phyloP scores from a whole-genome alignment of 345 rosid genomes.

The Isatis tinctoria region DNA sequence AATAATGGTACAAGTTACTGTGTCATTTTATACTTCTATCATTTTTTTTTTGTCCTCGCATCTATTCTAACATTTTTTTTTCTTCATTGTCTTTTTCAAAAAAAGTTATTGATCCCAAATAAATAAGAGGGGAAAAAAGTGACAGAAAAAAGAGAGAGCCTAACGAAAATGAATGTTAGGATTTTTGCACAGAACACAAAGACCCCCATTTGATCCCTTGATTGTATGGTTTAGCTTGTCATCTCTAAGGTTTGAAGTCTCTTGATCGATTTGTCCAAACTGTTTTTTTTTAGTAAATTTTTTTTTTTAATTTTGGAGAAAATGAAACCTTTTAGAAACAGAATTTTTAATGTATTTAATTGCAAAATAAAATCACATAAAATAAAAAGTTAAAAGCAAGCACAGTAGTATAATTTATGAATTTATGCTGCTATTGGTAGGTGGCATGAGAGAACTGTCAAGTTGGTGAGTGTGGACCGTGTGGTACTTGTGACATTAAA shows the following conservation, averaged over 20 bases:
- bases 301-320: neutral
- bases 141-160: neutral
- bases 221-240: neutral
- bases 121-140: neutral
- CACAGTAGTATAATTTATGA: neutral
- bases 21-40: neutral
- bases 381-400: neutral
- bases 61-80: neutral
- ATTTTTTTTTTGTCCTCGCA: neutral
- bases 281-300: neutral
- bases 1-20: neutral
- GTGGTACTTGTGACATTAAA: neutral
- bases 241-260: neutral
- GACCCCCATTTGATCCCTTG: neutral
- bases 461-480: slow-evolving; percentile 2
- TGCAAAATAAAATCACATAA: neutral
- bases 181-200: neutral
- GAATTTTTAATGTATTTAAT: neutral
- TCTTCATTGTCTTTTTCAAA: neutral
- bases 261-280: neutral
- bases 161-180: neutral
- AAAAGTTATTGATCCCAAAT: neutral
- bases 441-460: neutral
- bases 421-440: neutral
- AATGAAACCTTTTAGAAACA: neutral